phyloP scores from a whole-genome alignment of 2,329 filamentous ascomycete species.

The Colletotrichum simmondsii region DNA sequence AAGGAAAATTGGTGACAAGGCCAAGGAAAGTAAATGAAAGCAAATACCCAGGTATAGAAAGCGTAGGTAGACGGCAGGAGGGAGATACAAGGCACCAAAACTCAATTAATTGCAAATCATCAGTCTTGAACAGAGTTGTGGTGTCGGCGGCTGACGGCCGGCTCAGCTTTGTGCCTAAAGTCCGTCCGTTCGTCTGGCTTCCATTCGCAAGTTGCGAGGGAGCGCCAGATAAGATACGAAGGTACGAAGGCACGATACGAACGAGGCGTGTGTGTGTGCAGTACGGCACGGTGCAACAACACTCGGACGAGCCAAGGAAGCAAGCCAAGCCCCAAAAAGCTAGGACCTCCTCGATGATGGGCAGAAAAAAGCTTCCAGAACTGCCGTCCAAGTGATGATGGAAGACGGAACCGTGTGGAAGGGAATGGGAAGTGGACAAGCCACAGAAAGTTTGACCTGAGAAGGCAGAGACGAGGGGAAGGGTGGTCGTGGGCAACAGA shows the following conservation, averaged over 20 bases:
- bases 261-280: neutral
- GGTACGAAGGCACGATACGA: no score
- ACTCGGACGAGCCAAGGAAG: neutral
- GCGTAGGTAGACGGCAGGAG: neutral
- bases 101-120: conserved; percentile 20
- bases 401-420: neutral
- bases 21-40: neutral
- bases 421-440: neutral
- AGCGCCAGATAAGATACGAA: no score
- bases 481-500: neutral
- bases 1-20: neutral
- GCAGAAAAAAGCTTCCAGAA: conserved; percentile 28
- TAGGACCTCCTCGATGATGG: conserved; percentile 1
- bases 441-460: neutral
- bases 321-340: neutral
- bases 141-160: neutral
- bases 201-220: neutral
- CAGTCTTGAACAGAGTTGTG: neutral
- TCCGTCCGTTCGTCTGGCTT: neutral
- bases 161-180: neutral
- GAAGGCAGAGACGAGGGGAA: neutral
- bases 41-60: neutral
- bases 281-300: neutral
- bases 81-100: neutral
- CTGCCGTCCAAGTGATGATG: neutral